These are phyloP conservation scores for Rugonectria rugulosa DNA, from an alignment of 2,329 filamentous ascomycete species.

Conservation along the genomic window DNA sequence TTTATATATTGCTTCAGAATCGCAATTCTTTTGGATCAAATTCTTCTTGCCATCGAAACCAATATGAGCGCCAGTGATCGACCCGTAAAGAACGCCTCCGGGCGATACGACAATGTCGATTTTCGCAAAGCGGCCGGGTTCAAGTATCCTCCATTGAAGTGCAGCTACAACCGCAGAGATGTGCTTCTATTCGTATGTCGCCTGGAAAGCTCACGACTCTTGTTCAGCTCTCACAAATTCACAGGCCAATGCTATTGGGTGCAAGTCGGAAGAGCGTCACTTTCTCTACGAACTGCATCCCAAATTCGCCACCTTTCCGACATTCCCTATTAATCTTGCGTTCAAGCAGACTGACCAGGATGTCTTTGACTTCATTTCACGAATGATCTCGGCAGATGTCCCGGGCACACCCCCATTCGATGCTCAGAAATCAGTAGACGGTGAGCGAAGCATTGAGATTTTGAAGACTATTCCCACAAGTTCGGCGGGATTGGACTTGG, in stretches of 20 bases:
- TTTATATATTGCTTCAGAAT: too few relatives aligned
- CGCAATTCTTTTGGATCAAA: too few relatives aligned
- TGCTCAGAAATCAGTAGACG: slow-evolving; percentile 50
- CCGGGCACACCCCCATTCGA: slow-evolving; percentile 52
- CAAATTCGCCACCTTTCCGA: slow-evolving; percentile 54
- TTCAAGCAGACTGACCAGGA: slow-evolving; percentile 56
- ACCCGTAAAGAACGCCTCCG: slow-evolving; percentile 47
- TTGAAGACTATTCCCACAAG: slow-evolving; percentile 45
- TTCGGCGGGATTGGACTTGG: slow-evolving; percentile 46
- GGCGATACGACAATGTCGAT: slow-evolving; percentile 51
- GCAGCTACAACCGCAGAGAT: slow-evolving; percentile 52
- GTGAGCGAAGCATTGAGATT: slow-evolving; percentile 50
- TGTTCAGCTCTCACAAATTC: neutral
- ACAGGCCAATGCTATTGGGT: slow-evolving; percentile 50
- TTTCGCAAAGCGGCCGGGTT: slow-evolving; percentile 49
- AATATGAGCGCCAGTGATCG: slow-evolving; percentile 31
- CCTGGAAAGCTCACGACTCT: too few relatives aligned
- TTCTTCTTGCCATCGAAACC: neutral
- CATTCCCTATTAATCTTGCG: slow-evolving; percentile 53
- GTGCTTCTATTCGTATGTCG: slow-evolving; percentile 43
- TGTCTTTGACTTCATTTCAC: slow-evolving; percentile 51
- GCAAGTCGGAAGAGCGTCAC: slow-evolving; percentile 49
- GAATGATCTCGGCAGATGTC: slow-evolving; percentile 43
- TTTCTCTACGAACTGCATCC: slow-evolving; percentile 55
- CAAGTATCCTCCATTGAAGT: slow-evolving; percentile 48